Conservation (phyloP, 2,329 filamentous ascomycete genomes). For the Simplicillium sp. region DNA sequence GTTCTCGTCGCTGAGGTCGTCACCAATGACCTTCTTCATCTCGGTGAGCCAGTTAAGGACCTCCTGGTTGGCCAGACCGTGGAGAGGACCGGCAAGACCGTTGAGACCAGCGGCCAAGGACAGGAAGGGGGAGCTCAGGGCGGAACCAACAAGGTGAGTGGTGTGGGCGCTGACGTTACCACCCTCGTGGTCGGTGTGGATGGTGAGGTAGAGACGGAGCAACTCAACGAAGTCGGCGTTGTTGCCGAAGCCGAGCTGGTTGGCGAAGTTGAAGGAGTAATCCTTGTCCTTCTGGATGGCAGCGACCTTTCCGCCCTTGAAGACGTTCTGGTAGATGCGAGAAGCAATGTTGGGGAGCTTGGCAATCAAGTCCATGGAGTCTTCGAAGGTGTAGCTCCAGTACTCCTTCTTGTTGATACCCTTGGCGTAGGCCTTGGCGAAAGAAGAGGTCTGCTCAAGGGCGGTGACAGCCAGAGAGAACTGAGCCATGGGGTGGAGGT, state of each 20-base stretch:
- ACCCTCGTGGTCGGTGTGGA: conserved; percentile 99
- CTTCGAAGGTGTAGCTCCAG: conserved; percentile 99
- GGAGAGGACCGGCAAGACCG: conserved; percentile 94
- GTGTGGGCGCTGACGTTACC: conserved; percentile 98
- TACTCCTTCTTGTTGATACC: conserved; percentile 99
- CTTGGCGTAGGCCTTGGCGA: conserved; percentile 98
- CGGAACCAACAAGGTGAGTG: conserved; percentile 93
- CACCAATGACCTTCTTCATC: conserved; percentile 94
- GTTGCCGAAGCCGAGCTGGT: conserved; percentile 93
- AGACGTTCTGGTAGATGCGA: conserved; percentile 99
- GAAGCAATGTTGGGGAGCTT: conserved; percentile 97
- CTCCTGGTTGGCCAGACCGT: conserved; percentile 99
- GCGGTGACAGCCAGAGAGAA: conserved; percentile 96
- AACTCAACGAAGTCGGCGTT: conserved; percentile 98
- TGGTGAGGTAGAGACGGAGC: conserved; percentile 97
- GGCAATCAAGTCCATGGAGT: conserved; percentile 99
- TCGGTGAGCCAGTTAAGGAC: conserved; percentile 97
- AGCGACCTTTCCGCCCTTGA: conserved; percentile 99
- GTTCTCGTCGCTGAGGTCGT: conserved; percentile 89
- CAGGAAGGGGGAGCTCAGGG: conserved; percentile 94
- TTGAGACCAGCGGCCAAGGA: conserved; percentile 95
- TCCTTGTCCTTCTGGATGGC: conserved; percentile 98
- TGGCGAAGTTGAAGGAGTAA: conserved; percentile 98
- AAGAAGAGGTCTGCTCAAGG: conserved; percentile 95
- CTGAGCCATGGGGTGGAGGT: conserved; percentile 99